Evolutionary conservation across 305 asterid genomes (phyloP), one percentile per base, ranked within the genome.

Genomic region (Plantago lanceolata): DNA sequence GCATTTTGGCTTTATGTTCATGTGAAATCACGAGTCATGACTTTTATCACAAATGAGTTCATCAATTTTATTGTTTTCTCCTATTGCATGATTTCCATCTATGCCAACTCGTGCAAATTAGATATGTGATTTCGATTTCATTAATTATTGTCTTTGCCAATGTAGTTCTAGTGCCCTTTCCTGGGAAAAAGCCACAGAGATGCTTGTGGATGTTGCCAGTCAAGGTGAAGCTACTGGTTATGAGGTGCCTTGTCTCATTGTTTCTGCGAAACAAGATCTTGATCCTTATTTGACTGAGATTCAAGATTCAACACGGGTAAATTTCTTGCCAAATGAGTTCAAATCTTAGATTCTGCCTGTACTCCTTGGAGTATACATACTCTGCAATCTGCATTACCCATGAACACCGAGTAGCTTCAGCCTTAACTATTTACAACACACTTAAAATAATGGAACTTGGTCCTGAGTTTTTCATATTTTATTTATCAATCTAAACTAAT

Each of bases 281-380:
- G 93, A 90, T 68, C 82, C 92, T 37, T 84, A 73, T 78, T 73
- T 80, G 81, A 87, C 95, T 0, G 93, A 87, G 81, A 90, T 94
- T 73, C 95, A 94, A 67, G 96, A 90, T 80, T 94, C 99, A 64
- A 90, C 97, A 16, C 78, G 96, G 95, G 99, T 94, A 90, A 61
- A 48, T 48, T 31, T 69, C 62, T 44, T 50, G 33, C 50, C 17
- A 3, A 50, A 31, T 57, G 19, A 56, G 71, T 64, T 52, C 64
- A 2, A 29, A 45, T 29, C 55, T 24, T 2, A 44, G 5, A 63
- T 37, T 21, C 26, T 33, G 17, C 44, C 33, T 37, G 13, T 58
- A 31, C 8, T 37, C n/a, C 55, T 50, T 37, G 50, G 43, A 35
- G 11, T 35, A 35, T 35, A 11, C 37, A 31, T n/a, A n/a, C n/a